Conservation (phyloP, 1,284 basidiomycete species). For the Austropuccinia psidii region DNA sequence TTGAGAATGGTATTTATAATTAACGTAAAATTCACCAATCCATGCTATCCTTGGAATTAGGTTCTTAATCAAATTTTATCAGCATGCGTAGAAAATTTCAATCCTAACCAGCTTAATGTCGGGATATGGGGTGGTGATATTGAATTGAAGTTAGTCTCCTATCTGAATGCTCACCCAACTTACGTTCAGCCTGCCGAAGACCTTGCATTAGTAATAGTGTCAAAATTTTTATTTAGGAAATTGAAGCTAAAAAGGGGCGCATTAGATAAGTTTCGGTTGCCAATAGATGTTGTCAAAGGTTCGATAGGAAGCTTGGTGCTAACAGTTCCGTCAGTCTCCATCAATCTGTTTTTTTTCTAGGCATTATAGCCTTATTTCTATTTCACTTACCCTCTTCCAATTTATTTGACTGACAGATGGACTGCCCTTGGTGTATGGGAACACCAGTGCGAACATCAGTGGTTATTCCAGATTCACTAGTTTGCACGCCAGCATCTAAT, state of each 20-base stretch:
- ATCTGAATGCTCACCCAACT: no score
- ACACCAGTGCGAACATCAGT: no score
- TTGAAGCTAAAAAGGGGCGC: constrained; percentile 72
- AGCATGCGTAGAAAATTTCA: constrained; percentile 93
- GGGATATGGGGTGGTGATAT: constrained; percentile 79
- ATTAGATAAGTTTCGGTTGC: constrained; percentile 90
- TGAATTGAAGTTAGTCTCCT: constrained; percentile 46
- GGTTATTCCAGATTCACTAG: no score
- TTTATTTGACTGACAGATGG: no score
- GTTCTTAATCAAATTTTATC: constrained; percentile 72
- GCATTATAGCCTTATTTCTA: no score
- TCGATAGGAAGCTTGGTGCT: constrained; percentile 33
- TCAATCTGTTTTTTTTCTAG: no score
- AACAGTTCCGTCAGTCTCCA: constrained; percentile 37
- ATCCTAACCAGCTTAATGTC: constrained; percentile 88
- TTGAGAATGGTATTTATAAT: no score
- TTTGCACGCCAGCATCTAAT: no score
- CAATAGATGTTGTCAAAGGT: constrained; percentile 88
- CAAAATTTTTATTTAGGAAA: constrained; percentile 5
- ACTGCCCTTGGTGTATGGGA: constrained; percentile 27
- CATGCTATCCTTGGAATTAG: neutral
- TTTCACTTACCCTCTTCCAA: no score
- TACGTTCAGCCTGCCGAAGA: no score
- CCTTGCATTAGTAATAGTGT: no score
- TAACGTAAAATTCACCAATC: no score